These are phyloP conservation scores for Triticum turgidum DNA, from an alignment of 176 grass and related monocot genomes.

Conservation along the genomic window DNA sequence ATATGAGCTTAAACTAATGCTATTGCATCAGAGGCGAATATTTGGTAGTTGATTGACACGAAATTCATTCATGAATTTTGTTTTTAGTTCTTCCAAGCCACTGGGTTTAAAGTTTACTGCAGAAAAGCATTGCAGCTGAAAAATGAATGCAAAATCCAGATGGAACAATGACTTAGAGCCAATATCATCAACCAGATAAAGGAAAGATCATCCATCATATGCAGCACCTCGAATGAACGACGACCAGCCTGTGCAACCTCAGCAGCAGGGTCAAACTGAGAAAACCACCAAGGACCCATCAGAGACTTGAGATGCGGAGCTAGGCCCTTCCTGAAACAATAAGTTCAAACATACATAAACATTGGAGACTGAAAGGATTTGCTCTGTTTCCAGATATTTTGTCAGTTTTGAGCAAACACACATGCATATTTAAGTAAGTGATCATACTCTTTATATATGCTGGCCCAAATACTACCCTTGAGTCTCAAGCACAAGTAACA, in stretches of 20 bases:
- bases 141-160: constrained; percentile 23
- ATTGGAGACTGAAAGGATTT: constrained; percentile 5
- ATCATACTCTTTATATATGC: not conserved
- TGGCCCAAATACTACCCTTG: not conserved
- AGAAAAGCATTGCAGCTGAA: constrained; percentile 5
- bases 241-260: constrained; percentile 93
- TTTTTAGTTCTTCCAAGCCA: not conserved
- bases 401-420: not conserved
- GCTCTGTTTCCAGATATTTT: not conserved
- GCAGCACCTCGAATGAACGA: constrained; percentile 81
- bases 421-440: not conserved
- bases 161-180: not conserved
- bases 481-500: constrained; percentile 6
- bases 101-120: not conserved
- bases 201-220: constrained; percentile 16
- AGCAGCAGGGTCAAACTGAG: constrained; percentile 89
- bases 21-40: not conserved
- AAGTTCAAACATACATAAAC: not conserved
- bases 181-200: constrained; percentile 19
- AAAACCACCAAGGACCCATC: constrained; percentile 99
- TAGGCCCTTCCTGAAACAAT: constrained; percentile 76
- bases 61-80: not conserved
- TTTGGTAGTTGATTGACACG: not conserved
- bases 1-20: not conserved
- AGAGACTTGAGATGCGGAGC: constrained; percentile 89